Percentiles rank a stretch among this genome's conserved stretches.
Evolutionary conservation across 2,329 filamentous ascomycete genomes (phyloP).

Genomic region (Aspergillus cejpii): DNA sequence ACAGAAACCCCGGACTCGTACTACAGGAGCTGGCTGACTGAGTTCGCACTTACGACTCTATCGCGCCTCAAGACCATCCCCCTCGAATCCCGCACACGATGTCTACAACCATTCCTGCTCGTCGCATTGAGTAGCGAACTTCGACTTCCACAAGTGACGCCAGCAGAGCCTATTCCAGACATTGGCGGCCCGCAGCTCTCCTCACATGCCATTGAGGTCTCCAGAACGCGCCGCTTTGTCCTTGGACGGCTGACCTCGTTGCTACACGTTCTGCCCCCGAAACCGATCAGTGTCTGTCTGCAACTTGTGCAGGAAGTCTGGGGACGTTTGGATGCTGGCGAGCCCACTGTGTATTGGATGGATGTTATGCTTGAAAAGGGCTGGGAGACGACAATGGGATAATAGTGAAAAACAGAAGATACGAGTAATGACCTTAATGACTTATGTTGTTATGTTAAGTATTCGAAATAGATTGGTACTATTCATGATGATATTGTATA

Average conservation of each 20-base stretch:
- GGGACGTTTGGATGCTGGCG: conserved; percentile 46
- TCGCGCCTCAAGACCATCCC: conserved; percentile 46
- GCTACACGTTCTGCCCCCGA: conserved; percentile 45
- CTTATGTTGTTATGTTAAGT: no score
- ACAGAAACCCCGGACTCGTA: conserved; percentile 21
- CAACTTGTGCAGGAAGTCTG: conserved; percentile 50
- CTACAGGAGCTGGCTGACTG: conserved; percentile 42
- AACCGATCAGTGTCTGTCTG: conserved; percentile 47
- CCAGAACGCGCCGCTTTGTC: conserved; percentile 44
- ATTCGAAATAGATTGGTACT: no score
- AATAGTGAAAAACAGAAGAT: conserved; percentile 2
- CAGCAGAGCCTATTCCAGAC: neutral
- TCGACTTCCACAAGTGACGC: conserved; percentile 34
- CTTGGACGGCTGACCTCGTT: conserved; percentile 45
- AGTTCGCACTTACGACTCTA: conserved; percentile 48
- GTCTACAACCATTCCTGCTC: conserved; percentile 49
- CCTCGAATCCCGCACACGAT: conserved; percentile 48
- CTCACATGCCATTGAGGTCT: conserved; percentile 42
- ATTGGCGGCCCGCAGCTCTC: conserved; percentile 24
- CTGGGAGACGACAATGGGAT: conserved; percentile 52
- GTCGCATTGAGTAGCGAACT: conserved; percentile 48
- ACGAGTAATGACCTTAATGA: neutral
- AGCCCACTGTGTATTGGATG: conserved; percentile 47
- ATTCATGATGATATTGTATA: no score
- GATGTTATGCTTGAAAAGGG: conserved; percentile 53